A percentile compares a stretch with the other conserved stretches of the same genome.
Conservation (phyloP, 2,329 filamentous ascomycete genomes). For the Apiospora koreana region DNA sequence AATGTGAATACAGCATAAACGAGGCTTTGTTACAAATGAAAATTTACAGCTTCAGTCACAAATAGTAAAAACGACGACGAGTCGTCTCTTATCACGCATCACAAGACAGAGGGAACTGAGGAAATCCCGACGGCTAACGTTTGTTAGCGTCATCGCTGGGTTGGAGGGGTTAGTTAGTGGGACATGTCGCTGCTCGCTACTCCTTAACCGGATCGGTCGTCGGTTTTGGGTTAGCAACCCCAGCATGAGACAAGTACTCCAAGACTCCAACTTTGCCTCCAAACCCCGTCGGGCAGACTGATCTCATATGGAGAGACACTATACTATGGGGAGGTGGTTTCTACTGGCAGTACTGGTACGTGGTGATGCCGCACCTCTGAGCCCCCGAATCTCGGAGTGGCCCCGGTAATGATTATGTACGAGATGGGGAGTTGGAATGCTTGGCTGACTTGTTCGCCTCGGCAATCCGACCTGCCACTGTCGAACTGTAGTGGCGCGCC, state of each 20-base stretch:
- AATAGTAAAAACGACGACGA: background rate
- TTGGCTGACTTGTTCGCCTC: background rate
- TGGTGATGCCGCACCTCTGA: background rate
- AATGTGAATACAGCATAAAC: background rate
- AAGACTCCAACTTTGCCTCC: background rate
- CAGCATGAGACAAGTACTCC: too few species aligned
- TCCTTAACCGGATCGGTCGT: background rate
- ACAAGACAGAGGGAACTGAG: background rate
- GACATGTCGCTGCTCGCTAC: background rate
- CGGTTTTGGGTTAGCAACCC: background rate
- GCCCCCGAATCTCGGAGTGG: background rate
- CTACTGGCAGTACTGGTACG: background rate
- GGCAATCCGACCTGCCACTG: background rate
- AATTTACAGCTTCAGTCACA: background rate
- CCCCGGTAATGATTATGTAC: slow-evolving; percentile 1
- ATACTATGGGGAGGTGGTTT: background rate
- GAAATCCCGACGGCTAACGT: background rate
- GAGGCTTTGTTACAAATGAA: background rate
- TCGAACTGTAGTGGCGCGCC: too few species aligned
- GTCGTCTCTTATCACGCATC: slow-evolving; percentile 6
- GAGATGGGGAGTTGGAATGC: background rate
- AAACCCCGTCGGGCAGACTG: too few species aligned
- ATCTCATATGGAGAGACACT: too few species aligned
- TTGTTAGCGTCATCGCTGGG: background rate
- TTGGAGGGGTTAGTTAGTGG: slow-evolving; percentile 5